These are phyloP conservation scores for Saccharomycopsis amapae DNA, from an alignment of 805 yeast species.

Conservation along the genomic window DNA sequence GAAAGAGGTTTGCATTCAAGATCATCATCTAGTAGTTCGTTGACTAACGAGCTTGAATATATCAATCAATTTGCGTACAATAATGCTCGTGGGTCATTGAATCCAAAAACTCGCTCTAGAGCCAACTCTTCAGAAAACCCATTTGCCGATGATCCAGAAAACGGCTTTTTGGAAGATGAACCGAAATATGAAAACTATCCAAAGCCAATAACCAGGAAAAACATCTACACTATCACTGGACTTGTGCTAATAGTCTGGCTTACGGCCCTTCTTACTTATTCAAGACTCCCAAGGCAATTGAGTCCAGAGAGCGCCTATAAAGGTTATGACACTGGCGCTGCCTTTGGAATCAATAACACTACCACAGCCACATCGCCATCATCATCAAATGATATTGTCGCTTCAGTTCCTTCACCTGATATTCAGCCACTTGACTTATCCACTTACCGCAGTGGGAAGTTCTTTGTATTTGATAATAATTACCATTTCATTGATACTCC, in stretches of 20 bases:
- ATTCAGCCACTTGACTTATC: slow-evolving; percentile 23
- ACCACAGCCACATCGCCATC: not conserved
- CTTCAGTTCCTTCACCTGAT: not conserved
- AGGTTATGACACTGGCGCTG: slow-evolving; percentile 14
- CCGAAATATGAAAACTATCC: slow-evolving; percentile 9
- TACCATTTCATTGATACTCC: slow-evolving; percentile 26
- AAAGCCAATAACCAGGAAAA: slow-evolving; percentile 14
- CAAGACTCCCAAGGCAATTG: slow-evolving; percentile 21
- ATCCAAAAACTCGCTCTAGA: slow-evolving; percentile 22
- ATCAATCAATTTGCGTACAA: slow-evolving; percentile 27
- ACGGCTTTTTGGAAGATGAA: slow-evolving; percentile 1
- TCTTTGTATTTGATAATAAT: slow-evolving; percentile 25
- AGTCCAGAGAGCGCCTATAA: slow-evolving; percentile 22
- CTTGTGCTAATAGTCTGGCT: slow-evolving; percentile 27
- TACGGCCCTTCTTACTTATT: slow-evolving; percentile 24
- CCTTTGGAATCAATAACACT: slow-evolving; percentile 4
- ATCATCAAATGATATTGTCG: not conserved
- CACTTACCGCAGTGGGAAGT: slow-evolving; percentile 28
- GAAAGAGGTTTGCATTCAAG: slow-evolving; percentile 1
- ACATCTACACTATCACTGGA: slow-evolving; percentile 4
- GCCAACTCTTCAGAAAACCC: slow-evolving; percentile 9
- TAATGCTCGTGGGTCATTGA: slow-evolving; percentile 9
- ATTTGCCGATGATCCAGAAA: slow-evolving; percentile 3
- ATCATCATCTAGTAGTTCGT: slow-evolving; percentile 10
- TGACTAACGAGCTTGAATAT: slow-evolving; percentile 20